Evolutionary conservation across 257 asterid genomes (phyloP).

Genomic region (Plantago ovata): DNA sequence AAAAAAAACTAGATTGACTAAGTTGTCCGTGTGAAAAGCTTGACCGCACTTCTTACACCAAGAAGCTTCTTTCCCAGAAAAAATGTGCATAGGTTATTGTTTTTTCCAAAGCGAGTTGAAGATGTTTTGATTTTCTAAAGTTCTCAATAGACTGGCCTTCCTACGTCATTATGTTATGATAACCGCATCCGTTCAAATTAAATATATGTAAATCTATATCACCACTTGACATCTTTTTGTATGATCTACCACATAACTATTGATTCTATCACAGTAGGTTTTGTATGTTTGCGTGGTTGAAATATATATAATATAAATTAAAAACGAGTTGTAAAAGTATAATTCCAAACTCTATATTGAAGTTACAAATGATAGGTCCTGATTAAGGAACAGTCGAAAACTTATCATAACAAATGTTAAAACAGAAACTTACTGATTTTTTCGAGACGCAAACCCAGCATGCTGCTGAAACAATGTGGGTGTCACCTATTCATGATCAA

Average conservation of each 20-base stretch:
- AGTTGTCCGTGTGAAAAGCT: conserved; percentile 68
- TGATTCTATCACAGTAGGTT: neutral
- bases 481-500: conserved; percentile 53
- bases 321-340: too few species aligned
- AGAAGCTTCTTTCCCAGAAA: conserved; percentile 65
- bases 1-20: conserved; percentile 20
- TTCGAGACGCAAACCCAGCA: conserved; percentile 87
- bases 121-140: conserved; percentile 46
- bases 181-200: conserved; percentile 45
- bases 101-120: conserved; percentile 44
- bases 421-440: conserved; percentile 76
- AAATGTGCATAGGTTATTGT: conserved; percentile 76
- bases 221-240: neutral
- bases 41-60: conserved; percentile 89
- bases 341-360: neutral
- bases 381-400: too few species aligned
- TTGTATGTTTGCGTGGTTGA: too few species aligned
- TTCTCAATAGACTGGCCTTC: conserved; percentile 62
- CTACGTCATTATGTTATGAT: conserved; percentile 67
- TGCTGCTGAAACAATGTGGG: conserved; percentile 87
- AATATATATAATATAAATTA: too few species aligned
- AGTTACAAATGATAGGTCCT: neutral
- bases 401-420: neutral
- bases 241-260: neutral
- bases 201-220: neutral